These are phyloP conservation scores for Chlorella sorokiniana DNA, from an alignment of 139 green algal genomes.

Conservation along the genomic window DNA sequence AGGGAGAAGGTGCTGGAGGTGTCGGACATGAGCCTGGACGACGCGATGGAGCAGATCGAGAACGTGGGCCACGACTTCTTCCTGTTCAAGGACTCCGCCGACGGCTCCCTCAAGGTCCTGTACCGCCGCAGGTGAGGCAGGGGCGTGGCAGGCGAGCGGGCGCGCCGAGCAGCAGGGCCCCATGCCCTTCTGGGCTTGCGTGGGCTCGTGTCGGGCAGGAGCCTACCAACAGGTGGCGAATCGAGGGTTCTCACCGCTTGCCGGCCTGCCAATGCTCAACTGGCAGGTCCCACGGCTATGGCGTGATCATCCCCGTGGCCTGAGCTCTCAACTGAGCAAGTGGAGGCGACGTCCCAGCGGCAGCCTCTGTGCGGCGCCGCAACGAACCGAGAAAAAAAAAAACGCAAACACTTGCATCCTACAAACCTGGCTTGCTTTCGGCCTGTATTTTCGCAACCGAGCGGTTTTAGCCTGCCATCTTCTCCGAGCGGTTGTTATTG, in stretches of 20 bases:
- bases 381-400: no score
- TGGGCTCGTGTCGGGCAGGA: not conserved
- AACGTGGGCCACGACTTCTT: conserved; percentile 61
- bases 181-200: not conserved
- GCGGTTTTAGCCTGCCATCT: no score
- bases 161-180: no score
- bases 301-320: conserved; percentile 66
- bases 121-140: conserved; percentile 41
- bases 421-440: no score
- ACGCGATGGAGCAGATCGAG: conserved; percentile 67
- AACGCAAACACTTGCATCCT: no score
- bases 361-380: no score
- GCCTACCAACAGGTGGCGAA: no score
- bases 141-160: no score
- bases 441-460: no score
- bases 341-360: no score
- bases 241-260: not conserved
- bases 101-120: conserved; percentile 40
- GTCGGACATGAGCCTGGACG: conserved; percentile 58
- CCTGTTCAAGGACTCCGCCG: conserved; percentile 33
- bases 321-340: no score
- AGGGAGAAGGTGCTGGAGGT: conserved; percentile 41
- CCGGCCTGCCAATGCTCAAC: not conserved
- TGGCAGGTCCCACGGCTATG: conserved; percentile 58
- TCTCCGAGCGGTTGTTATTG: no score